Evolutionary conservation across 768 basidiomycete species (phyloP).

Genomic region (Russula griseocarnosa): DNA sequence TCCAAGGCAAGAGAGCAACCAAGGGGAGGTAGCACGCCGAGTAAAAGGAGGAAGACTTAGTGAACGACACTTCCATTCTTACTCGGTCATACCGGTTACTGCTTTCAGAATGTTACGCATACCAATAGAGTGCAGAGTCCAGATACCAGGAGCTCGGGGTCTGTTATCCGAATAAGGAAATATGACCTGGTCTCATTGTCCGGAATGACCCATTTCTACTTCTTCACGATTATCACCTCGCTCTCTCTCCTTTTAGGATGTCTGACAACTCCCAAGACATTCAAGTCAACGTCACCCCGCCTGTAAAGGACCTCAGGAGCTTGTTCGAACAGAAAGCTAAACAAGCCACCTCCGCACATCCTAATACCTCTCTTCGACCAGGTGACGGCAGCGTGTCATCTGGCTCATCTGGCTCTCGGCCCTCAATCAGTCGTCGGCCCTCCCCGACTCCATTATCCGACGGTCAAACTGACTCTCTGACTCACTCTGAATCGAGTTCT

Average conservation of each 20-base stretch:
- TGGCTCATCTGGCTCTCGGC: constrained; percentile 4
- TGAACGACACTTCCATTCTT: background rate
- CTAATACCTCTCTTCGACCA: constrained; percentile 6
- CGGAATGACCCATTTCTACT: no score
- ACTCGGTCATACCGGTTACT: background rate
- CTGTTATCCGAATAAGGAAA: constrained; percentile 14
- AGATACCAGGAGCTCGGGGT: background rate
- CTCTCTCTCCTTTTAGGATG: constrained; percentile 3
- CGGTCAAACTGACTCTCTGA: constrained; percentile 2
- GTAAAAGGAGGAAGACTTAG: constrained; percentile 16
- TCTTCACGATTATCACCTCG: background rate
- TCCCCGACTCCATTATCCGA: constrained; percentile 9
- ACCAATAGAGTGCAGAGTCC: background rate
- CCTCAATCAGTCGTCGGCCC: constrained; percentile 6
- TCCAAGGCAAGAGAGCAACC: background rate
- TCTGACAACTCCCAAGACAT: background rate
- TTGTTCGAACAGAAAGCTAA: constrained; percentile 22
- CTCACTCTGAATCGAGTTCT: constrained; percentile 6
- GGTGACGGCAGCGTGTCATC: constrained; percentile 1
- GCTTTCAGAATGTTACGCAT: background rate
- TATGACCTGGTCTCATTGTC: background rate
- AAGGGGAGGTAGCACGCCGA: background rate
- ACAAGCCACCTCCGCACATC: background rate
- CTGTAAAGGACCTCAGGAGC: constrained; percentile 20
- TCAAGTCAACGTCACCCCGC: constrained; percentile 12